Conservation (phyloP, 108 stramenopile species). For the Nannochloropsis salina region DNA sequence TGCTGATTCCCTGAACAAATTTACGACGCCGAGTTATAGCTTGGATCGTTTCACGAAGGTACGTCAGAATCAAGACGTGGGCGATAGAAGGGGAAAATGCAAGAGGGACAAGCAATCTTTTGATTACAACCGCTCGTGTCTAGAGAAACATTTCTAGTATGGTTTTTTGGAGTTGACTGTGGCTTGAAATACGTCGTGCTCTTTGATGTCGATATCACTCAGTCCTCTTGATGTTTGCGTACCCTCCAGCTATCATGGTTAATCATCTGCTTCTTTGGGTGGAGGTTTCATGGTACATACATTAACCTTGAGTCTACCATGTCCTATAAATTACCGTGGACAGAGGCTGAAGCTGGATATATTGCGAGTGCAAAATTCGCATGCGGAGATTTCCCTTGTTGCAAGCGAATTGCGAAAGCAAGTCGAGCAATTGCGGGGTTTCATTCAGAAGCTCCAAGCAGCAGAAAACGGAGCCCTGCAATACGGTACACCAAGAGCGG, state of each 20-base stretch:
- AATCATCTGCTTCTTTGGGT: too few relatives aligned
- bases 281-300: too few relatives aligned
- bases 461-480: not conserved
- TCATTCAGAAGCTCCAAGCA: not conserved
- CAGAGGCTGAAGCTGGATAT: conserved; percentile 15
- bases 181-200: not conserved
- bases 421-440: conserved; percentile 5
- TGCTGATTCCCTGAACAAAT: not conserved
- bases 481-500: not conserved
- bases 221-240: not conserved
- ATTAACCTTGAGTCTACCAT: too few relatives aligned
- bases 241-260: too few relatives aligned
- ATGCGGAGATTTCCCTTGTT: not conserved
- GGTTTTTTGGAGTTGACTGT: not conserved
- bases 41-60: conserved; percentile 6
- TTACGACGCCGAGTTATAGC: not conserved
- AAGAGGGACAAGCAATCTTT: not conserved
- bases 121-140: not conserved
- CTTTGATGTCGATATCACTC: not conserved
- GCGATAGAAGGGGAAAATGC: not conserved
- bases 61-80: not conserved
- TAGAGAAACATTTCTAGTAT: not conserved
- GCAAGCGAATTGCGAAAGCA: not conserved
- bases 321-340: not conserved
- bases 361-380: conserved; percentile 6